Base-by-base conservation (phyloP, 2,329 filamentous ascomycete species). In the Microdochium paspali region DNA sequence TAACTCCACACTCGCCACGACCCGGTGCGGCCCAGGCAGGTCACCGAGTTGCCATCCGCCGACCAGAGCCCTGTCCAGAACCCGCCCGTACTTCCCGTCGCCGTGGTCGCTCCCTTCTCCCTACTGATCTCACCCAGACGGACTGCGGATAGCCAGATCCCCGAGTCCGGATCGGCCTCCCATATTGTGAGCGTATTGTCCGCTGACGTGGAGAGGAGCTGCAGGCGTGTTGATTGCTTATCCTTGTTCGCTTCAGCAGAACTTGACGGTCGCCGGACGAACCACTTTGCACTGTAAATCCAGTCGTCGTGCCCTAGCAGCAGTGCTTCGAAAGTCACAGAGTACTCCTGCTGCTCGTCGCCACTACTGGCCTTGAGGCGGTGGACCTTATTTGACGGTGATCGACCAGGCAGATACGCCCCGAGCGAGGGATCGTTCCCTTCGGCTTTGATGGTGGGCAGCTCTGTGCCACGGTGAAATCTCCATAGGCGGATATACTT, bases 61-160 rank as follows among this genome's bases (percentile, higher is more conserved):
- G 87, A 85, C 93, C 93, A 98, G 1, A 97, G 74, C 1, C 90
- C 91, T 12, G 87, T 90, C 91, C 93, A 98, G 64, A 97, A 96
- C 0, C 93, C 93, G 52, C 93, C 93, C 1, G 90, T 89, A 63
- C 90, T 96, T 44, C 93, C 93, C 0, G 93, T 98, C 0, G 93
- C 93, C 3, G 91, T 95, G 0, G 93, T 97, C 0, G 93, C 93
- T 9, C 93, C 93, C 62, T 98, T 97, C 59, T 95, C 88, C 15
- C 86, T 79, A 63, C 89, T 96, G 48, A 97, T 94, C 65, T 97
- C 93, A 42, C 93, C 93, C 32, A 98, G 77, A 50, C 93, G 77
- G 13, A 87, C 85, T 44, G 78, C 79, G 47, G 90, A 94, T 21
- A 95, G 74, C 93, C 93, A 98, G 49, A 97, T 86, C 2, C 93